A percentile compares a stretch with the other conserved stretches of the same genome.
phyloP scores from a whole-genome alignment of 805 yeast genomes.

The Myxozyma mucilagina region DNA sequence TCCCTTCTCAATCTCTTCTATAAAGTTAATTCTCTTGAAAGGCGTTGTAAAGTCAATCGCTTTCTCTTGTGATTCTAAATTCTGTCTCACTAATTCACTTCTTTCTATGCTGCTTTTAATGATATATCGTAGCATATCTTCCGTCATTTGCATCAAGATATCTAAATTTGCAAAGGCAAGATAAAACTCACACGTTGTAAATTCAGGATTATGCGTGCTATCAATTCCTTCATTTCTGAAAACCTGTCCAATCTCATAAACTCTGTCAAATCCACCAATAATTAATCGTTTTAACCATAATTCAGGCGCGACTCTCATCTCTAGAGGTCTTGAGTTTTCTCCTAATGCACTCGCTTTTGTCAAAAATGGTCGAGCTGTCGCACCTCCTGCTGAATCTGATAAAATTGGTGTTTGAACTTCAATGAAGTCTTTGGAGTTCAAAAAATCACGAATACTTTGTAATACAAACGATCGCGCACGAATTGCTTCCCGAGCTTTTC shows the following conservation, averaged over 20 bases:
- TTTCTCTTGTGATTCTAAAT: neutral
- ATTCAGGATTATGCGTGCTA: conserved; percentile 98
- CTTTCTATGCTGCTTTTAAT: conserved; percentile 31
- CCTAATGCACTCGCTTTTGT: conserved; percentile 45
- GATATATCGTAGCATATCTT: conserved; percentile 54
- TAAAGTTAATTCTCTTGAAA: conserved; percentile 59
- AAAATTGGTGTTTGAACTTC: conserved; percentile 91
- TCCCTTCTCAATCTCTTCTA: conserved; percentile 57
- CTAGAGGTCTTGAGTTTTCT: conserved; percentile 41
- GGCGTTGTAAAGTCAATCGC: conserved; percentile 14
- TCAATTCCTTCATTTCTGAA: conserved; percentile 97
- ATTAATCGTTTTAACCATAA: conserved; percentile 85
- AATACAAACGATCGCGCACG: conserved; percentile 57
- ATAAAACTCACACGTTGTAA: conserved; percentile 97
- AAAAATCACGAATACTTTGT: conserved; percentile 56
- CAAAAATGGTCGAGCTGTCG: conserved; percentile 83
- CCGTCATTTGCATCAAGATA: conserved; percentile 83
- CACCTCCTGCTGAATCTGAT: conserved; percentile 73
- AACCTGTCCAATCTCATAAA: conserved; percentile 81
- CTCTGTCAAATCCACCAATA: conserved; percentile 80
- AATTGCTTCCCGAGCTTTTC: conserved; percentile 50
- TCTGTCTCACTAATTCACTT: neutral
- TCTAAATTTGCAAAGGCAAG: conserved; percentile 97
- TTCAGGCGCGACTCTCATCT: conserved; percentile 90
- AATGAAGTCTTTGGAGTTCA: conserved; percentile 56